Evolutionary conservation across 139 green algal species (phyloP).

Genomic region (Chlamydomonas eustigma): DNA sequence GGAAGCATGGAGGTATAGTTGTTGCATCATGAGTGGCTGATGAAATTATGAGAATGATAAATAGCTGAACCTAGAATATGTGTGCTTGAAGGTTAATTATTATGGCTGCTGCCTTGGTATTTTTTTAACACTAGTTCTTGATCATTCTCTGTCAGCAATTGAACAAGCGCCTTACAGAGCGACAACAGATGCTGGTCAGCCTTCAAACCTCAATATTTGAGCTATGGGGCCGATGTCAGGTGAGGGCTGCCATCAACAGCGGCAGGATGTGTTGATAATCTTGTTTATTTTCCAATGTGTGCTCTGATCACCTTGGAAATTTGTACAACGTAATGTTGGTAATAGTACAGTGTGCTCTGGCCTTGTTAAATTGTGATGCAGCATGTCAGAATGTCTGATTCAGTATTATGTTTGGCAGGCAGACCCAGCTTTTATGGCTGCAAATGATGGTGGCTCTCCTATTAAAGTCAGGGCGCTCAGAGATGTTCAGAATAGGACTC

Average conservation of each 20-base stretch:
- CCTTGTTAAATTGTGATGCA: too few species aligned
- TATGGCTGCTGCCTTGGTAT: too few species aligned
- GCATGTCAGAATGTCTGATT: too few species aligned
- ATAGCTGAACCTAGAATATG: too few species aligned
- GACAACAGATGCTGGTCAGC: conserved; percentile 34
- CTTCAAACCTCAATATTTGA: conserved; percentile 40
- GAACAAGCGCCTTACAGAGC: conserved; percentile 9
- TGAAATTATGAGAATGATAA: background rate
- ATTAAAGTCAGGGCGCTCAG: background rate
- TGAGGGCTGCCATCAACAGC: background rate
- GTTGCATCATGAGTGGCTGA: too few species aligned
- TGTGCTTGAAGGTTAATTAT: too few species aligned
- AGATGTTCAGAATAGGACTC: background rate
- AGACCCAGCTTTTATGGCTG: background rate
- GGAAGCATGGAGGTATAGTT: conserved; percentile 36
- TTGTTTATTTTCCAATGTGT: too few species aligned
- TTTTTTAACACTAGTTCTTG: too few species aligned
- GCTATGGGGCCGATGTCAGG: conserved; percentile 32
- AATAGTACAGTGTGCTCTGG: too few species aligned
- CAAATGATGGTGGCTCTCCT: background rate
- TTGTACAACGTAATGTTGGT: too few species aligned
- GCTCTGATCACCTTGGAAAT: too few species aligned
- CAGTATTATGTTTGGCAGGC: background rate
- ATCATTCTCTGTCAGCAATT: background rate
- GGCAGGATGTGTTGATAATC: background rate